Conservation (phyloP, 176 grass and related monocot genomes). For the Eragrostis curvula region DNA sequence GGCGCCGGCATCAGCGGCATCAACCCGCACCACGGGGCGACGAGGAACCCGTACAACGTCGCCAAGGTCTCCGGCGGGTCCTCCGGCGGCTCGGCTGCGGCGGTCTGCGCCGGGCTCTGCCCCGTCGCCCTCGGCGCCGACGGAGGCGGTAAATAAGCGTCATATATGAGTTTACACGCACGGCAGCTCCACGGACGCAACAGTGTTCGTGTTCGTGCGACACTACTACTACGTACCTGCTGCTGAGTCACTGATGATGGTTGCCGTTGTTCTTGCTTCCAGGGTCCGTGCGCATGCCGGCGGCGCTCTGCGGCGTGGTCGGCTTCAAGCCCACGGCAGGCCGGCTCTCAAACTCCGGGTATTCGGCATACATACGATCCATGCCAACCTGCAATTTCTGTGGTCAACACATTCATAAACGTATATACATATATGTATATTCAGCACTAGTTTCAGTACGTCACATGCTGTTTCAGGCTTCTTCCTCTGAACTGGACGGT, state of each 20-base stretch:
- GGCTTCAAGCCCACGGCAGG: slow-evolving; percentile 87
- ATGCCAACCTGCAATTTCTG: too few relatives aligned
- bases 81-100: slow-evolving; percentile 86
- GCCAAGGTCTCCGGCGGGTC: slow-evolving; percentile 78
- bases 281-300: slow-evolving; percentile 92
- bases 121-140: slow-evolving; percentile 92
- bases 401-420: too few relatives aligned
- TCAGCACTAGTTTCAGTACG: too few relatives aligned
- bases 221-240: background rate
- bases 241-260: too few relatives aligned
- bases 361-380: slow-evolving; percentile 46
- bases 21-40: slow-evolving; percentile 66
- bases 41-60: slow-evolving; percentile 74
- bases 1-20: slow-evolving; percentile 66
- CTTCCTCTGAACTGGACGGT: slow-evolving; percentile 96
- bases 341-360: slow-evolving; percentile 76
- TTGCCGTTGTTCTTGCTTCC: background rate
- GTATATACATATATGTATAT: too few relatives aligned
- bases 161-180: too few relatives aligned
- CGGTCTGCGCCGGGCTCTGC: slow-evolving; percentile 76
- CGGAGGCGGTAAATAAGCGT: slow-evolving; percentile 61
- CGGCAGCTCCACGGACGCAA: too few relatives aligned
- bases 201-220: background rate
- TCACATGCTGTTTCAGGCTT: slow-evolving; percentile 53
- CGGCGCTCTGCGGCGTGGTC: slow-evolving; percentile 80